Evolutionary conservation across 2,329 filamentous ascomycete genomes (phyloP).

Genomic region (Cladobotryum mycophilum): DNA sequence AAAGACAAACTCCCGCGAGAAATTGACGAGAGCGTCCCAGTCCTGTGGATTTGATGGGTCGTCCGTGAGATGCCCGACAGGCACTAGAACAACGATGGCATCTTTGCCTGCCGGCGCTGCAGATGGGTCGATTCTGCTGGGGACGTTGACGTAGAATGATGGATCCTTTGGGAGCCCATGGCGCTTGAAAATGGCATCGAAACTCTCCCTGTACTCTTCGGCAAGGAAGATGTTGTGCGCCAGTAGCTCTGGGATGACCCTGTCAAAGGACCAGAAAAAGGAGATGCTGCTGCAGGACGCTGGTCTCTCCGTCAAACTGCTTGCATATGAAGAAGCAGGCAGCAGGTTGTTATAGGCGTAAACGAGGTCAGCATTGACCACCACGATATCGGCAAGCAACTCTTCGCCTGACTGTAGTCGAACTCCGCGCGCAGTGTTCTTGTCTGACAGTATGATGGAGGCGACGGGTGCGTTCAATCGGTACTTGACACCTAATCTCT

Average conservation of each 20-base stretch:
- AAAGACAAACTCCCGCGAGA: slow-evolving; percentile 55
- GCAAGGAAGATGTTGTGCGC: slow-evolving; percentile 75
- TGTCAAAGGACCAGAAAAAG: slow-evolving; percentile 67
- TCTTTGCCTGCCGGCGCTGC: slow-evolving; percentile 63
- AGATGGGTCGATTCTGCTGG: slow-evolving; percentile 59
- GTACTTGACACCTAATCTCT: slow-evolving; percentile 57
- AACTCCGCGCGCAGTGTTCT: slow-evolving; percentile 39
- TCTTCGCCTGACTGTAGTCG: slow-evolving; percentile 50
- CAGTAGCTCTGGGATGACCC: slow-evolving; percentile 54
- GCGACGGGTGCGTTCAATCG: slow-evolving; percentile 52
- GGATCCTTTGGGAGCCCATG: slow-evolving; percentile 62
- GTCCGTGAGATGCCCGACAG: slow-evolving; percentile 57
- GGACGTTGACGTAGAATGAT: slow-evolving; percentile 73
- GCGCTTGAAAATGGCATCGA: slow-evolving; percentile 68
- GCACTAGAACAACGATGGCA: slow-evolving; percentile 62
- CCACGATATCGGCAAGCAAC: slow-evolving; percentile 58
- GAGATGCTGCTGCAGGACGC: slow-evolving; percentile 68
- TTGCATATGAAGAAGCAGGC: slow-evolving; percentile 37
- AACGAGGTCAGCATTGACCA: slow-evolving; percentile 68
- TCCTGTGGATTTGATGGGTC: slow-evolving; percentile 41
- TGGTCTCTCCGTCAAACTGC: slow-evolving; percentile 35
- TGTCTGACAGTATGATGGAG: slow-evolving; percentile 41
- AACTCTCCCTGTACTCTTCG: slow-evolving; percentile 64
- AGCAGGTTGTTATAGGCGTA: slow-evolving; percentile 69
- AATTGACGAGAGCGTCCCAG: slow-evolving; percentile 54